Base-by-base conservation (phyloP, 192 early-diverging fungal species). In the Gorgonomyces haynaldii region DNA sequence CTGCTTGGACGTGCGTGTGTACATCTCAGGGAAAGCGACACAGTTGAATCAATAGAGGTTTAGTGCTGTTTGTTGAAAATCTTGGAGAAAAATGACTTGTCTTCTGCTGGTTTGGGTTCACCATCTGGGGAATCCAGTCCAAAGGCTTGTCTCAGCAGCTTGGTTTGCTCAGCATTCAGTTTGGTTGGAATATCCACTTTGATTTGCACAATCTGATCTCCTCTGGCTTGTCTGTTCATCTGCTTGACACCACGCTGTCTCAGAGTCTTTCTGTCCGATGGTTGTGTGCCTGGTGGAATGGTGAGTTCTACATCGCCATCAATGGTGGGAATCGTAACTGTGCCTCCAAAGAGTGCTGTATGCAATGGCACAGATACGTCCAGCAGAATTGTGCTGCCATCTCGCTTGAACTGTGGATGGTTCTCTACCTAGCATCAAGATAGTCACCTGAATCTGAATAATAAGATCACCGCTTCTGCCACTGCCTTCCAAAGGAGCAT, bases 261-360 rank as follows among this genome's bases (percentile, higher is more conserved):
- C 58, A 98, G 61, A 13, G 77, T 58, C 44, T 82, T 83, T 38
- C 79, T 69, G 24, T 93, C 91, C n/a, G 81, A 83, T 0, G 95
- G 89, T 57, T 98, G 95, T 4, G 83, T 78, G 29, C 91, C 92
- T 7, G 81, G 42, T 15, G 81, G 81, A 32, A 98, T 60, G 37
- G 78, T 86, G 25, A 98, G 62, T 44, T 98, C 92, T 0, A 96
- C 89, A 52, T 94, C 87, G 24, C 95, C 92, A 59, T 98, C 92
- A 5, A 98, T 76, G 6, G 95, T 96, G 1, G 88, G 91, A 12
- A 98, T 78, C 4, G 79, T 70, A 4, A 95, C 60, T 1, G 67
- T 69, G 37, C 95, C 95, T 26, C 95, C 95, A 29, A 98, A 62
- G 4, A 91, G 65, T 3, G 95, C 95, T 1, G 74, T 85, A 13